Percentiles rank a stretch among this genome's conserved stretches.
Conservation (phyloP, 208 protist species). For the Leishmania gerbilli region DNA sequence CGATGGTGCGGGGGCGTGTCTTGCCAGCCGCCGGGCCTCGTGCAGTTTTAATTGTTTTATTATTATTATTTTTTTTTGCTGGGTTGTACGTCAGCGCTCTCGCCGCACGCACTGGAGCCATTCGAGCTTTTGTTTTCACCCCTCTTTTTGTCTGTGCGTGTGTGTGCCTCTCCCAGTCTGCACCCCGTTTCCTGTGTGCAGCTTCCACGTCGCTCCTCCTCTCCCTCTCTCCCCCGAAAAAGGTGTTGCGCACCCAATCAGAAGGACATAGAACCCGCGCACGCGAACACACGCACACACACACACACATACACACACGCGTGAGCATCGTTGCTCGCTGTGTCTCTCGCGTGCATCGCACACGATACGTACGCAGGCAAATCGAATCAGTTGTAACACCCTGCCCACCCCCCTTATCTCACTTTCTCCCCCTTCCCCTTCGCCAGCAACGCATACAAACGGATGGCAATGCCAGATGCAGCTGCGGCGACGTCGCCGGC, state of each 20-base stretch:
- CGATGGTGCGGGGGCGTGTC: too few species aligned
- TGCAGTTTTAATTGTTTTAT: too few species aligned
- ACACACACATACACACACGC: background rate
- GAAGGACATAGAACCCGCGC: background rate
- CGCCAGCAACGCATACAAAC: background rate
- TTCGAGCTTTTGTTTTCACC: background rate
- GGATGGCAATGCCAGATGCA: background rate
- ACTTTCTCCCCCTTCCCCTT: background rate
- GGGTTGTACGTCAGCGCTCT: background rate
- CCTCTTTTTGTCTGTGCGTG: background rate
- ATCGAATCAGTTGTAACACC: background rate
- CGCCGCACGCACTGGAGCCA: background rate
- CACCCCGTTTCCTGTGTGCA: too few species aligned
- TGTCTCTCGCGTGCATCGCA: background rate
- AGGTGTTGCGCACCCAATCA: background rate
- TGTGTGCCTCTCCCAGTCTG: background rate
- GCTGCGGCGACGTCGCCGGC: background rate
- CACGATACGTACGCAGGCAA: background rate
- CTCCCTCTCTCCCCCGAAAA: background rate
- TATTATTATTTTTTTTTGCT: background rate
- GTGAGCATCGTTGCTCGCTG: background rate
- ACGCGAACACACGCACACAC: background rate
- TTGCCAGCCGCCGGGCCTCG: background rate
- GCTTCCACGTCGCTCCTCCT: background rate
- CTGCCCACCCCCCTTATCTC: background rate